phyloP scores from a whole-genome alignment of 2,329 filamentous ascomycete species.

The Aspergillus ibericus region DNA sequence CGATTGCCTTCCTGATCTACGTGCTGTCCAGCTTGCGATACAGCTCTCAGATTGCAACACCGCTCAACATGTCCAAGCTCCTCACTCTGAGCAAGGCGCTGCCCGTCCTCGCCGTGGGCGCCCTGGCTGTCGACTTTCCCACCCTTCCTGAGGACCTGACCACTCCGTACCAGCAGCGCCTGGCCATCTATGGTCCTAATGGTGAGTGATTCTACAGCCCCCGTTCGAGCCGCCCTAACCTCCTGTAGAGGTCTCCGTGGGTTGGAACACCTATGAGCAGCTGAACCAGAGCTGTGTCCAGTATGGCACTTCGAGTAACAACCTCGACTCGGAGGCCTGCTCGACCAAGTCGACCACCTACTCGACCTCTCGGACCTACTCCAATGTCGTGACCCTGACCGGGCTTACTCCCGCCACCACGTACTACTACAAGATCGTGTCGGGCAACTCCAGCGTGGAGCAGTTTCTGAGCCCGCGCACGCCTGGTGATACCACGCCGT shows the following conservation, averaged over 20 bases:
- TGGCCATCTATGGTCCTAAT: constrained; percentile 52
- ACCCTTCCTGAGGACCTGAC: constrained; percentile 51
- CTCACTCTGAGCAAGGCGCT: constrained; percentile 20
- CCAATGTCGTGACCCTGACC: constrained; percentile 51
- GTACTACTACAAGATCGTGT: constrained; percentile 62
- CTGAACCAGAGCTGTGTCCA: constrained; percentile 50
- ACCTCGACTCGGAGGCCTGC: constrained; percentile 46
- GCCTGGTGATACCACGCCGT: constrained; percentile 57
- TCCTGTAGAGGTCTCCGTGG: constrained; percentile 51
- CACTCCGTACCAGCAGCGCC: constrained; percentile 56
- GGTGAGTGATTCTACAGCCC: constrained; percentile 39
- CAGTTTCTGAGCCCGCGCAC: constrained; percentile 56
- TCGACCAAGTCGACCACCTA: constrained; percentile 53
- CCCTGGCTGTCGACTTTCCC: constrained; percentile 41
- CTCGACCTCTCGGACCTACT: constrained; percentile 55
- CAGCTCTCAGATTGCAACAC: no score
- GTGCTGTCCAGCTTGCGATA: background rate
- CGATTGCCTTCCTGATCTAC: background rate
- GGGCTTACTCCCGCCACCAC: constrained; percentile 53
- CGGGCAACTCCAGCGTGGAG: constrained; percentile 55
- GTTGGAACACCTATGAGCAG: constrained; percentile 58
- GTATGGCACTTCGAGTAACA: constrained; percentile 49
- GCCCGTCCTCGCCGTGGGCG: constrained; percentile 28
- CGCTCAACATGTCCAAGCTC: background rate
- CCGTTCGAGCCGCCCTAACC: background rate